These are phyloP conservation scores for Blastomyces gilchristii DNA, from an alignment of 2,329 filamentous ascomycete genomes.

Conservation along the genomic window DNA sequence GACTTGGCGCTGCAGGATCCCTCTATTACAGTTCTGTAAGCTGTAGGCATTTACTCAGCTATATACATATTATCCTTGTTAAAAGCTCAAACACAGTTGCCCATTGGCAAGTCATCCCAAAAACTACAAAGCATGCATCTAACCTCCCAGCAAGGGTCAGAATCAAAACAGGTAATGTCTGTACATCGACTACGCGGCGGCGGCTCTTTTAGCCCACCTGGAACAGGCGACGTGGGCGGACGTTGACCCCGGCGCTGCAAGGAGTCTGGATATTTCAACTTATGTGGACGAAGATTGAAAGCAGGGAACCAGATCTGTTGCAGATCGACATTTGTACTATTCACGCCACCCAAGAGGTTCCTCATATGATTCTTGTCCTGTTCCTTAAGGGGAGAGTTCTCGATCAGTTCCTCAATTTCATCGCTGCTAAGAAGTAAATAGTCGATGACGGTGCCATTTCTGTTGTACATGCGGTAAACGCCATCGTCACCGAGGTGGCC, in stretches of 20 bases:
- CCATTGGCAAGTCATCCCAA: too few species aligned
- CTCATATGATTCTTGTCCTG: not conserved
- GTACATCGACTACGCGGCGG: not conserved
- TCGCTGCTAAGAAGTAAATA: not conserved
- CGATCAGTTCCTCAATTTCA: not conserved
- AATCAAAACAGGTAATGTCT: too few species aligned
- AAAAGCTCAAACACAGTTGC: too few species aligned
- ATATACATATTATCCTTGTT: too few species aligned
- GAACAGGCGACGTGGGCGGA: not conserved
- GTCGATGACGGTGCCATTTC: not conserved
- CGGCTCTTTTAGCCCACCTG: not conserved
- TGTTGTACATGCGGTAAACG: not conserved
- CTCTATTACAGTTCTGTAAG: too few species aligned
- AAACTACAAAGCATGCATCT: too few species aligned
- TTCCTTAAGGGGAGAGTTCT: fast-evolving
- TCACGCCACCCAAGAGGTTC: not conserved
- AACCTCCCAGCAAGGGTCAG: too few species aligned
- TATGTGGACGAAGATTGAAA: not conserved
- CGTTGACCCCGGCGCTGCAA: not conserved
- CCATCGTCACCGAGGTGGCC: too few species aligned
- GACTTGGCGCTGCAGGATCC: too few species aligned
- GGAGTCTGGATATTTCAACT: not conserved
- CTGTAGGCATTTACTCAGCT: too few species aligned
- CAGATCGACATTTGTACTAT: not conserved
- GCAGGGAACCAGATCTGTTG: not conserved